phyloP scores from a whole-genome alignment of 176 grass and related monocot species.

The Hordeum vulgare region DNA sequence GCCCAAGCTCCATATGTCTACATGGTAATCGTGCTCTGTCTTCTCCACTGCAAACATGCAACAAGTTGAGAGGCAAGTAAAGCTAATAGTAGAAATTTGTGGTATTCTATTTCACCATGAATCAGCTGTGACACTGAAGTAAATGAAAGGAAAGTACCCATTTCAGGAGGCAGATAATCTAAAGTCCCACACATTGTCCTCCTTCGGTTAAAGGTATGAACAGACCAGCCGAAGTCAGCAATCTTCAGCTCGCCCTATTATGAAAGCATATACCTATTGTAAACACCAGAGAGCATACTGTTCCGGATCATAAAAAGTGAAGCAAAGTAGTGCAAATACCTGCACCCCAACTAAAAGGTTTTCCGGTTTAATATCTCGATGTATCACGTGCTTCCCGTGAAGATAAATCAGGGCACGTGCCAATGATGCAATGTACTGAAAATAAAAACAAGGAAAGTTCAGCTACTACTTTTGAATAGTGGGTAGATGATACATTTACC shows the following conservation, averaged over 20 bases:
- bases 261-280: constrained; percentile 18
- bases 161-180: constrained; percentile 96
- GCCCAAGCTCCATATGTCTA: constrained; percentile 96
- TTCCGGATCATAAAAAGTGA: background rate
- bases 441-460: background rate
- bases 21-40: constrained; percentile 78
- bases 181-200: constrained; percentile 90
- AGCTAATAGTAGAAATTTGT: background rate
- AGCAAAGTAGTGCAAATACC: constrained; percentile 33
- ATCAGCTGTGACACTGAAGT: background rate
- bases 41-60: constrained; percentile 67
- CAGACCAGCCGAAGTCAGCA: constrained; percentile 98
- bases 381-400: constrained; percentile 89
- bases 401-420: constrained; percentile 78
- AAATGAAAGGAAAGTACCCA: constrained; percentile 60
- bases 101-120: background rate
- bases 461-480: constrained; percentile 3
- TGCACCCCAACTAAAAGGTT: constrained; percentile 78
- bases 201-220: constrained; percentile 84
- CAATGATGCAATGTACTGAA: constrained; percentile 81
- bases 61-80: constrained; percentile 2
- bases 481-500: background rate
- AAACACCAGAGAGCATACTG: background rate
- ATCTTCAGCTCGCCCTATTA: constrained; percentile 86
- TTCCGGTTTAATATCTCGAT: constrained; percentile 96